Conservation (phyloP, 78 protist genomes). For the Dictyostelium brefeldianum region DNA sequence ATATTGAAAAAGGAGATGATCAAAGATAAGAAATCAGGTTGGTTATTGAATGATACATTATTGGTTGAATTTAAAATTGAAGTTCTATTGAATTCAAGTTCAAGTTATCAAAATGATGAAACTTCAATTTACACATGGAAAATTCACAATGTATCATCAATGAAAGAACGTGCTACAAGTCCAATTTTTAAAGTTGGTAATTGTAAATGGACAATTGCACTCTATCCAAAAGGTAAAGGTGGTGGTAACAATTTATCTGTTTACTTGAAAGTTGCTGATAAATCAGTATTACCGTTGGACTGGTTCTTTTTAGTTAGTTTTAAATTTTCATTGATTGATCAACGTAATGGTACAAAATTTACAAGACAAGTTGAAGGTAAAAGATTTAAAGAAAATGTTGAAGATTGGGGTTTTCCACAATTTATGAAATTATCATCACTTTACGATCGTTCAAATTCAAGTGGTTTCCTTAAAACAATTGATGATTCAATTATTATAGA, state of each 20-base stretch:
- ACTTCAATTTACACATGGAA: conserved; percentile 58
- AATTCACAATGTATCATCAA: conserved; percentile 38
- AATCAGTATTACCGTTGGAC: background rate
- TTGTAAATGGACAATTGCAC: conserved; percentile 75
- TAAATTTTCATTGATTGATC: conserved; percentile 73
- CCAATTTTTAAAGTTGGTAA: conserved; percentile 46
- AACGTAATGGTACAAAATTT: conserved; percentile 47
- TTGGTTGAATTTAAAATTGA: conserved; percentile 56
- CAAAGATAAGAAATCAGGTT: conserved; percentile 54
- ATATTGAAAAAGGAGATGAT: conserved; percentile 62
- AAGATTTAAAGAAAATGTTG: conserved; percentile 61
- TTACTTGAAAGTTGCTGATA: conserved; percentile 72
- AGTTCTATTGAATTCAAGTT: background rate
- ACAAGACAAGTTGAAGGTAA: conserved; percentile 80
- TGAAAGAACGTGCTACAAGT: conserved; percentile 63
- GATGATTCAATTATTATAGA: conserved; percentile 72
- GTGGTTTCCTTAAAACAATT: conserved; percentile 37
- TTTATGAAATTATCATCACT: conserved; percentile 47
- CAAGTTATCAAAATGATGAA: conserved; percentile 26
- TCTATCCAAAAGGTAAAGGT: conserved; percentile 73
- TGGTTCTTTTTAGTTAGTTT: conserved; percentile 70
- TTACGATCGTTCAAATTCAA: conserved; percentile 22
- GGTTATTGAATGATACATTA: conserved; percentile 36
- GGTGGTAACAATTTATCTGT: conserved; percentile 52
- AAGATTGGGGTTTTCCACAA: conserved; percentile 82